Evolutionary conservation across 2,329 filamentous ascomycete genomes (phyloP).

Genomic region (Bipolaris bicolor): DNA sequence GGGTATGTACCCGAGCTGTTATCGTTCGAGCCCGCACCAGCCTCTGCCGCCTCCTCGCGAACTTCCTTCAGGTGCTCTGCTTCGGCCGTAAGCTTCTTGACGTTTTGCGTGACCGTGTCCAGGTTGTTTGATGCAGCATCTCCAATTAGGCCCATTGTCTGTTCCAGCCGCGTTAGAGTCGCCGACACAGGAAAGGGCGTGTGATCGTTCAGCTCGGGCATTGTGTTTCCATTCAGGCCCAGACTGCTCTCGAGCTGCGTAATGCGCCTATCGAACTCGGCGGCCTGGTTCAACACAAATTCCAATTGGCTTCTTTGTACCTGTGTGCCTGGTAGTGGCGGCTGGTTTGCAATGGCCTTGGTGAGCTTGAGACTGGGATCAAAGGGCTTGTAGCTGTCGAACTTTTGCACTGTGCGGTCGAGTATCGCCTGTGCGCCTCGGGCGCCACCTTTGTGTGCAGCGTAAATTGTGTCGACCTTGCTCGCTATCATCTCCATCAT

Average conservation of each 20-base stretch:
- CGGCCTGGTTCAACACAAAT: conserved; percentile 77
- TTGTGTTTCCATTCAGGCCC: conserved; percentile 73
- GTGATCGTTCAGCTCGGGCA: conserved; percentile 64
- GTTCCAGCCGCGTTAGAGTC: conserved; percentile 78
- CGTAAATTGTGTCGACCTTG: conserved; percentile 70
- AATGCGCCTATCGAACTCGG: conserved; percentile 86
- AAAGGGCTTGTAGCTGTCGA: conserved; percentile 42
- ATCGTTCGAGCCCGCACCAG: conserved; percentile 15
- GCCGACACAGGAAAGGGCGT: conserved; percentile 73
- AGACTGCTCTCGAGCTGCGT: conserved; percentile 79
- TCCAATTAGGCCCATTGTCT: conserved; percentile 77
- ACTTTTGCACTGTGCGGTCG: conserved; percentile 43
- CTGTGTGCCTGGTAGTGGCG: conserved; percentile 42
- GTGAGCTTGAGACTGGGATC: conserved; percentile 32
- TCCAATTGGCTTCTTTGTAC: conserved; percentile 45
- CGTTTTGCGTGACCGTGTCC: conserved; percentile 72
- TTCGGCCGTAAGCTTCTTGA: conserved; percentile 73
- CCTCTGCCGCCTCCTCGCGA: conserved; percentile 35
- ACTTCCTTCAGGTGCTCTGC: conserved; percentile 72
- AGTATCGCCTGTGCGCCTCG: conserved; percentile 47
- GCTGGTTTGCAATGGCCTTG: conserved; percentile 39
- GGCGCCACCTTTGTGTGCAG: conserved; percentile 42
- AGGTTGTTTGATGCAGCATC: conserved; percentile 74
- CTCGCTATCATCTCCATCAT: conserved; percentile 70
- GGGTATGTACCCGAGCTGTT: conserved; percentile 52